Evolutionary conservation across 1,284 basidiomycete genomes (phyloP), one percentile per base, ranked within the genome.

Genomic region (Leccinum subfulvum): DNA sequence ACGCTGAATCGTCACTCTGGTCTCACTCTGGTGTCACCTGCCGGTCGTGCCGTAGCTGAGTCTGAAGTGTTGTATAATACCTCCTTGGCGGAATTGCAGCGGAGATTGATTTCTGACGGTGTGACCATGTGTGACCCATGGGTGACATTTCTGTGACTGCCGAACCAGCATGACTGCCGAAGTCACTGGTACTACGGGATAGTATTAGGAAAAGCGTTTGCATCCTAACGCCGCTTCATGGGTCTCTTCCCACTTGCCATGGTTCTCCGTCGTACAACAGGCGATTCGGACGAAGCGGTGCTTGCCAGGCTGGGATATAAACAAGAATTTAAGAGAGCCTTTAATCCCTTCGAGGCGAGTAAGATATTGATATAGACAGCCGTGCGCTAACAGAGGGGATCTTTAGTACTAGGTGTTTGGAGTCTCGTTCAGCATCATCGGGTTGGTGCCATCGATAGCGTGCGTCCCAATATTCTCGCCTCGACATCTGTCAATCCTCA

Each of bases 361-460:
- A 35, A 0, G 33, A 35, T 35, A 35, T n/a, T 53, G 14, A 52
- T 16, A 23, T 21, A 26, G 21, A 51, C 47, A 2, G 47, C 47
- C 4, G 13, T 0, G 21, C 47, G 13, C 18, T 9, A 55, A 33
- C n/a, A 28, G 30, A 33, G 11, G 9, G 16, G 28, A 13, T 35
- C 13, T 21, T 21, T 65, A 1, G 54, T 44, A 33, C 28, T 28
- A 74, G 70, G 66, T 75, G 8, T 78, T 79, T 60, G 77, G 77
- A 6, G 61, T 78, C 8, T 71, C 69, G 10, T 77, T 80, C 66
- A 76, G 74, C 57, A 73, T 77, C 58, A 77, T 80, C 61, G 80
- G 81, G 26, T 65, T 82, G 13, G 67, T 82, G 2, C 78, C 80
- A 2, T 79, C 79, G 5, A 78, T 81, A 35, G 76, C 79, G 66